Base-by-base conservation (phyloP, 2,329 filamentous ascomycete genomes). In the Nemania sp. region DNA sequence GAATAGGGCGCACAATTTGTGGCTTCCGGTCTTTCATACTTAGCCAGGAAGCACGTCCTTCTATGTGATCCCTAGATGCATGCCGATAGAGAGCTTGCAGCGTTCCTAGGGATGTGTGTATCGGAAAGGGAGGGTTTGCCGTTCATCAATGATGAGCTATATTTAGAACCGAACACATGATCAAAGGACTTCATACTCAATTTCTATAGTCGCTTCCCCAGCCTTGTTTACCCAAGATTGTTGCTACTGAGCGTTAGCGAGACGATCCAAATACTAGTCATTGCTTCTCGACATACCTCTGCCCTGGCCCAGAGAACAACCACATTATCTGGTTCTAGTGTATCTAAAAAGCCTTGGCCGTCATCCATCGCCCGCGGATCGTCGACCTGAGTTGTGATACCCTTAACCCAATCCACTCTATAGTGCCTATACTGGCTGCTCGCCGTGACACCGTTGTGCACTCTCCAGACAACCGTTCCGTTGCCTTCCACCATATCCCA, bases 251-350 rank as follows among this genome's bases (percentile, higher is more conserved):
- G 64, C 1, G 26, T 69, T 22, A 71, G 64, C 59, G 11, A 51
- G 4, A 55, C 45, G 27, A 26, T 18, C 35, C 11, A 60, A 26
- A 43, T 35, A 10, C 1, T 26, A 22, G 32, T 56, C 27, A 26
- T 29, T 32, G n/a, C 32, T n/a, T 49, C n/a, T 51, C 6, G 22
- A 49, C 49, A 68, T 47, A 71, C 70, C 52, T 63, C 62, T 41
- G 67, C 67, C 54, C 69, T 71, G 6, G 63, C 67, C 69, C 70
- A 72, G 15, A 72, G 54, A n/a, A 59, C 63, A 13, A 72, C 67
- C 5, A 70, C 51, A 57, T 49, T 62, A 26, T 52, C 53, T 7
- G 64, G 67, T 27, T 29, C 15, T 71, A 35, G 13, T 70, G 64
- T 54, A n/a, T 62, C 70, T 18, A 72, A 38, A 35, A 72, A 72